A percentile compares a stretch with the other conserved stretches of the same genome.
These are phyloP conservation scores for Eucalyptus virginea DNA, from an alignment of 345 rosid species.

Conservation along the genomic window DNA sequence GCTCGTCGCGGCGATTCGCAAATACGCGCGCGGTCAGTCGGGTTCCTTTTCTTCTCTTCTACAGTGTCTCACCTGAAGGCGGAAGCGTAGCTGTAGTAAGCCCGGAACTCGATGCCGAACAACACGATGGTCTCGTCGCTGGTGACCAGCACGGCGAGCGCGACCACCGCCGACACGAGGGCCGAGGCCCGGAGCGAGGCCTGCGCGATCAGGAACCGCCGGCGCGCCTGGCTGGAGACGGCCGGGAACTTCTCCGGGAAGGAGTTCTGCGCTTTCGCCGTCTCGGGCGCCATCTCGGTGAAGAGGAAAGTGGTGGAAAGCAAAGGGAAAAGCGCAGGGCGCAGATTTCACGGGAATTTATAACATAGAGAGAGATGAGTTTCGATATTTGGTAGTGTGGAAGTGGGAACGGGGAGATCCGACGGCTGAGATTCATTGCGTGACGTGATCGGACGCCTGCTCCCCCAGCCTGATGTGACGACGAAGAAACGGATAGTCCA, in stretches of 20 bases:
- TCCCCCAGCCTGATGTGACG: neutral
- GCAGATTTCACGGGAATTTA: neutral
- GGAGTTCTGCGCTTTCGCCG: neutral
- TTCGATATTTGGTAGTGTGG: neutral
- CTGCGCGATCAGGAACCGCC: constrained; percentile 12
- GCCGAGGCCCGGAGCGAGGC: constrained; percentile 21
- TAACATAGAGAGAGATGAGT: neutral
- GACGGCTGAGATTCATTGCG: neutral
- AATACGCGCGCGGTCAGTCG: neutral
- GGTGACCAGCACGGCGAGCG: constrained; percentile 21
- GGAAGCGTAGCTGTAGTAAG: constrained; percentile 25
- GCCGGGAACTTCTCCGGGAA: neutral
- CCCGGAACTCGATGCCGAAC: constrained; percentile 6
- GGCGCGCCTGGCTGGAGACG: neutral
- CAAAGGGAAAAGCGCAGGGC: neutral
- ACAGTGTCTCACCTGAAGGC: constrained; percentile 14
- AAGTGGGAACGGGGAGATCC: neutral
- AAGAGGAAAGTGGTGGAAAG: neutral
- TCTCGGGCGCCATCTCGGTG: neutral
- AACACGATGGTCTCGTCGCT: constrained; percentile 4
- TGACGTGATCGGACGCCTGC: neutral
- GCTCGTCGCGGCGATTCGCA: neutral
- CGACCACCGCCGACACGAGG: constrained; percentile 15
- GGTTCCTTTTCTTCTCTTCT: neutral
- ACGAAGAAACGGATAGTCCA: neutral